Percentiles rank a stretch among this genome's conserved stretches.
These are phyloP conservation scores for Backusella tarrabulga DNA, from an alignment of 192 early-diverging fungal species.

Conservation along the genomic window DNA sequence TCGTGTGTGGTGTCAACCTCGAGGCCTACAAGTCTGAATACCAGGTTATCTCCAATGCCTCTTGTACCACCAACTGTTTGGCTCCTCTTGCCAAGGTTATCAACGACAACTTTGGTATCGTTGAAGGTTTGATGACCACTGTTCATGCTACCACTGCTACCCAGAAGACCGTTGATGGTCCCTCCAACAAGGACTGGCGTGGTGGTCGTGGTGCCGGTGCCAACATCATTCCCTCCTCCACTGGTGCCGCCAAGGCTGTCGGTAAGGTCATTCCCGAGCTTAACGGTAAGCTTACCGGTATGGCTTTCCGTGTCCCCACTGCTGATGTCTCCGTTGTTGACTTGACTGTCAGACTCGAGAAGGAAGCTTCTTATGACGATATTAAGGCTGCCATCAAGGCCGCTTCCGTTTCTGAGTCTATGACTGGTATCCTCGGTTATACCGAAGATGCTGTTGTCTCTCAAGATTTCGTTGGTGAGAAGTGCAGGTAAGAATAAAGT, in stretches of 20 bases:
- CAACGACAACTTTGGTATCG: conserved; percentile 93
- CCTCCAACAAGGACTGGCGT: conserved; percentile 96
- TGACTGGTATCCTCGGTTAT: conserved; percentile 91
- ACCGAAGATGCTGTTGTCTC: conserved; percentile 96
- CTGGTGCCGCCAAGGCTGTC: conserved; percentile 99
- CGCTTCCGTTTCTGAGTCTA: conserved; percentile 63
- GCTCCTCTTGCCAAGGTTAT: conserved; percentile 97
- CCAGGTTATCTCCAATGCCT: conserved; percentile 95
- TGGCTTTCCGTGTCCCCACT: conserved; percentile 96
- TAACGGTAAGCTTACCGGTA: conserved; percentile 96
- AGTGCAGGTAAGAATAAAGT: conserved; percentile 49
- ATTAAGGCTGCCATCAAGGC: conserved; percentile 88
- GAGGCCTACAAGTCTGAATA: conserved; percentile 86
- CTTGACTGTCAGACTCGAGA: conserved; percentile 89
- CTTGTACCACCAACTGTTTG: conserved; percentile 99
- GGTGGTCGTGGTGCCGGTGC: conserved; percentile 88
- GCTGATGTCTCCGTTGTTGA: conserved; percentile 97
- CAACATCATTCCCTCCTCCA: conserved; percentile 97
- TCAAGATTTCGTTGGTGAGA: conserved; percentile 91
- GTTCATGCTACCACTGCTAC: conserved; percentile 98
- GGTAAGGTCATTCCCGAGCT: conserved; percentile 94
- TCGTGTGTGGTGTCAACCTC: conserved; percentile 95
- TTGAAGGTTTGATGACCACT: conserved; percentile 97
- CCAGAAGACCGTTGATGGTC: conserved; percentile 99
- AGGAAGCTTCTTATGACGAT: conserved; percentile 87